phyloP scores from a whole-genome alignment of 2,329 filamentous ascomycete species.

The Fusarium sp. region DNA sequence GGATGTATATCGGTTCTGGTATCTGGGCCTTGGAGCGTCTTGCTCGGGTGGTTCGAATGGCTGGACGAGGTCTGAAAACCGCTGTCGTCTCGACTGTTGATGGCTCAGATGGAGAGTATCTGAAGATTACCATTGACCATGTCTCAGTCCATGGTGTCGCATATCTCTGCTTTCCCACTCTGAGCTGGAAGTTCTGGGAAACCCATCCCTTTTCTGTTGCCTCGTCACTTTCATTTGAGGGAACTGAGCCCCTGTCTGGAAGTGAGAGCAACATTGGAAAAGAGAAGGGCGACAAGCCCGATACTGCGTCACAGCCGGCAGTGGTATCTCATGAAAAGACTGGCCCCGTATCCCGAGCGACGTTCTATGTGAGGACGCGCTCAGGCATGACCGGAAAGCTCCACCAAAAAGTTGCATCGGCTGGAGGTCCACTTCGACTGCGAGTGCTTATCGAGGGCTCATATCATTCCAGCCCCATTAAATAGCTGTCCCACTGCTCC shows the following conservation, averaged over 20 bases:
- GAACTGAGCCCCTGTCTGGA: background rate
- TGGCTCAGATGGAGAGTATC: slow-evolving; percentile 45
- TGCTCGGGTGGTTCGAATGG: slow-evolving; percentile 43
- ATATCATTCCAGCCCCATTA: slow-evolving; percentile 38
- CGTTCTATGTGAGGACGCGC: slow-evolving; percentile 42
- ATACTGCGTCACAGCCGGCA: too few species aligned
- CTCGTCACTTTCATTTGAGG: background rate
- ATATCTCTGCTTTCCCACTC: slow-evolving; percentile 52
- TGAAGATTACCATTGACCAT: slow-evolving; percentile 48
- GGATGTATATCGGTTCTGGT: slow-evolving; percentile 48
- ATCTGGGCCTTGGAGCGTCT: slow-evolving; percentile 50
- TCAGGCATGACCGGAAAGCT: slow-evolving; percentile 42
- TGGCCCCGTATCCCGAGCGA: slow-evolving; percentile 7
- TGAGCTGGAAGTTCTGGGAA: slow-evolving; percentile 53
- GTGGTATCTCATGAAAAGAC: background rate
- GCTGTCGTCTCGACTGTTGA: slow-evolving; percentile 42
- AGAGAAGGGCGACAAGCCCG: background rate
- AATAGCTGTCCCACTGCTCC: slow-evolving; percentile 41
- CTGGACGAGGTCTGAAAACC: slow-evolving; percentile 32
- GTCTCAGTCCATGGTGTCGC: slow-evolving; percentile 43
- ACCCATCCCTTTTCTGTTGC: slow-evolving; percentile 52
- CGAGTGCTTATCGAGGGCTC: slow-evolving; percentile 46
- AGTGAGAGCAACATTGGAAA: background rate
- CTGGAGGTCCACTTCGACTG: slow-evolving; percentile 16
- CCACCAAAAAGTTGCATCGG: slow-evolving; percentile 7